Evolutionary conservation across 305 asterid species (phyloP).

Genomic region (Ajuga reptans): DNA sequence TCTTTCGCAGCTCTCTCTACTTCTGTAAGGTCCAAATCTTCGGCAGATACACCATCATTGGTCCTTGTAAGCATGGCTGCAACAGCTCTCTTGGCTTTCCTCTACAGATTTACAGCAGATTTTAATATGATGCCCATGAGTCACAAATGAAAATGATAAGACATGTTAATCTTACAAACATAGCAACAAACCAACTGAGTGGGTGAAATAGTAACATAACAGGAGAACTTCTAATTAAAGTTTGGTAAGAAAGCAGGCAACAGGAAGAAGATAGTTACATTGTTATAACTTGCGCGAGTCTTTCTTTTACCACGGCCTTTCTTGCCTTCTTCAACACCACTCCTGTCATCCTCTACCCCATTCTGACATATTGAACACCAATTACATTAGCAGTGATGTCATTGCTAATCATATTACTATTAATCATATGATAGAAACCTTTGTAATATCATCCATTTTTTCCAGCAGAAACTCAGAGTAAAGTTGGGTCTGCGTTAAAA

Average conservation of each 20-base stretch:
- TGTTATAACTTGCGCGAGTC: slow-evolving; percentile 44
- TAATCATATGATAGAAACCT: slow-evolving; percentile 34
- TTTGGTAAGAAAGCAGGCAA: not conserved
- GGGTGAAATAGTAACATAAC: not conserved
- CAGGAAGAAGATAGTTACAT: slow-evolving; percentile 35
- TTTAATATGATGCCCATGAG: no score
- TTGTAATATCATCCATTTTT: slow-evolving; percentile 82
- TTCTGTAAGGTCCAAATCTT: slow-evolving; percentile 56
- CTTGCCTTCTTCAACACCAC: slow-evolving; percentile 30
- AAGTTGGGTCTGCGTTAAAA: slow-evolving; percentile 79
- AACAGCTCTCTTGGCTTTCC: slow-evolving; percentile 88
- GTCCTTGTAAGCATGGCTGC: slow-evolving; percentile 86
- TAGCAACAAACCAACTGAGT: not conserved
- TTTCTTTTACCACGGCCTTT: slow-evolving; percentile 80
- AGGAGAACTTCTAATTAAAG: not conserved
- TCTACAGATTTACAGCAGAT: slow-evolving; percentile 29
- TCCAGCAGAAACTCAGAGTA: slow-evolving; percentile 85
- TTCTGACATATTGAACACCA: slow-evolving; percentile 34
- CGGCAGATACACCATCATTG: slow-evolving; percentile 52
- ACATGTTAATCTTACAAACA: no score
- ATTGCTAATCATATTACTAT: not conserved
- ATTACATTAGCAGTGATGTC: slow-evolving; percentile 17
- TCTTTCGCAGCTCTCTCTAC: slow-evolving; percentile 68
- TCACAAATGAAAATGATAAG: no score
- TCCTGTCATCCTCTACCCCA: slow-evolving; percentile 42